Conservation (phyloP, 2,329 filamentous ascomycete species). For the Talaromyces albobiverticillius region DNA sequence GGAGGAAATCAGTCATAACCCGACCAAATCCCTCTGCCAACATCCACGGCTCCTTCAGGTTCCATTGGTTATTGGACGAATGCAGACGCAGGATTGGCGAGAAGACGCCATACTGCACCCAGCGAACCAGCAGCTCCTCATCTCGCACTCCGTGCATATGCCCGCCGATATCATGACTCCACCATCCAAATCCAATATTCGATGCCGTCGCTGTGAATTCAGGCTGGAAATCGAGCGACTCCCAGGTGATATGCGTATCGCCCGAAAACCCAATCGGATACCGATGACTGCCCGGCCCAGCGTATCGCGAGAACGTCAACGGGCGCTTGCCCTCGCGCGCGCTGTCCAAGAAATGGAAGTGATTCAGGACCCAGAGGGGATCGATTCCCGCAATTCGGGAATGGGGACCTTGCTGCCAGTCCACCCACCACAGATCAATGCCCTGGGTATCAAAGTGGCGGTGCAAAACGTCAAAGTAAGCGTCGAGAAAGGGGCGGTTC, state of each 20-base stretch:
- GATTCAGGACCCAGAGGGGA: slow-evolving; percentile 64
- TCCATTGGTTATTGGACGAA: slow-evolving; percentile 57
- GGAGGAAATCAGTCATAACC: slow-evolving; percentile 51
- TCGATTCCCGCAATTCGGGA: slow-evolving; percentile 58
- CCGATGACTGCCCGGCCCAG: slow-evolving; percentile 60
- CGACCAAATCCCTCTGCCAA: slow-evolving; percentile 47
- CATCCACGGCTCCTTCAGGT: slow-evolving; percentile 61
- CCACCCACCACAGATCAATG: slow-evolving; percentile 65
- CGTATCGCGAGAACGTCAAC: slow-evolving; percentile 61
- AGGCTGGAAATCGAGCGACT: slow-evolving; percentile 60
- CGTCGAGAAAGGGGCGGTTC: slow-evolving; percentile 53
- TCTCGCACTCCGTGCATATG: slow-evolving; percentile 57
- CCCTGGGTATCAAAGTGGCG: slow-evolving; percentile 55
- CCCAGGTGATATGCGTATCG: slow-evolving; percentile 60
- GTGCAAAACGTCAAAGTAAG: slow-evolving; percentile 59
- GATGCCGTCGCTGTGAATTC: slow-evolving; percentile 65
- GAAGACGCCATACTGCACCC: slow-evolving; percentile 62
- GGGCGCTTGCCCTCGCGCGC: slow-evolving; percentile 37
- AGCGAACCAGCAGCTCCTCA: slow-evolving; percentile 58
- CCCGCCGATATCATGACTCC: slow-evolving; percentile 67
- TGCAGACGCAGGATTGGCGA: slow-evolving; percentile 62
- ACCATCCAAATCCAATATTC: slow-evolving; percentile 68
- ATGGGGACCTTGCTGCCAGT: slow-evolving; percentile 63
- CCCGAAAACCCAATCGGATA: slow-evolving; percentile 66
- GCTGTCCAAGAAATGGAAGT: slow-evolving; percentile 61